These are phyloP conservation scores for Blastomyces parvus DNA, from an alignment of 2,329 filamentous ascomycete species.

Conservation along the genomic window DNA sequence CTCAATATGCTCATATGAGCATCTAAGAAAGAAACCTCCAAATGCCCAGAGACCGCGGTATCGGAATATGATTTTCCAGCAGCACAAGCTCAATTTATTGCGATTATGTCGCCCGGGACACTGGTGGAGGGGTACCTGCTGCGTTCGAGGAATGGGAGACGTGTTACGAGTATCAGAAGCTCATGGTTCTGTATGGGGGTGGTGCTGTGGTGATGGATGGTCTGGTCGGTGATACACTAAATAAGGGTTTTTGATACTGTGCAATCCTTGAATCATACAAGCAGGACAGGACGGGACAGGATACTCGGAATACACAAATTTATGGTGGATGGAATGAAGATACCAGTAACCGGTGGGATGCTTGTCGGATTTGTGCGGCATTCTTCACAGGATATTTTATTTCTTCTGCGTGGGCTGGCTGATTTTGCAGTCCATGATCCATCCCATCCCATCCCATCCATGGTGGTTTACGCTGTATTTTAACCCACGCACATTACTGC, in stretches of 20 bases:
- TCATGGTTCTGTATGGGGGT: neutral
- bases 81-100: neutral
- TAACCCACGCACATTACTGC: too few relatives aligned
- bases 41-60: neutral
- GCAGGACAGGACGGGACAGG: neutral
- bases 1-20: too few relatives aligned
- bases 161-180: neutral
- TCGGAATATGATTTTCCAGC: neutral
- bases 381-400: neutral
- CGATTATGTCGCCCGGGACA: neutral
- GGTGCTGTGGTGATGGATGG: too few relatives aligned
- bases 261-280: slow-evolving; percentile 8
- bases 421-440: neutral
- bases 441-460: too few relatives aligned
- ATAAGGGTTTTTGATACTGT: slow-evolving; percentile 1
- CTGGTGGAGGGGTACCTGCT: neutral
- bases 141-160: neutral
- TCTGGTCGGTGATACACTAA: neutral
- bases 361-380: neutral
- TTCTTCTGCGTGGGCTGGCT: neutral
- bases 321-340: neutral
- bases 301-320: too few relatives aligned
- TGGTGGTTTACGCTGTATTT: too few relatives aligned
- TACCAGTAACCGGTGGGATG: slow-evolving; percentile 1
- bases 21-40: neutral